These are phyloP conservation scores for Trifolium dubium DNA, from an alignment of 306 rosid genomes.

Conservation along the genomic window DNA sequence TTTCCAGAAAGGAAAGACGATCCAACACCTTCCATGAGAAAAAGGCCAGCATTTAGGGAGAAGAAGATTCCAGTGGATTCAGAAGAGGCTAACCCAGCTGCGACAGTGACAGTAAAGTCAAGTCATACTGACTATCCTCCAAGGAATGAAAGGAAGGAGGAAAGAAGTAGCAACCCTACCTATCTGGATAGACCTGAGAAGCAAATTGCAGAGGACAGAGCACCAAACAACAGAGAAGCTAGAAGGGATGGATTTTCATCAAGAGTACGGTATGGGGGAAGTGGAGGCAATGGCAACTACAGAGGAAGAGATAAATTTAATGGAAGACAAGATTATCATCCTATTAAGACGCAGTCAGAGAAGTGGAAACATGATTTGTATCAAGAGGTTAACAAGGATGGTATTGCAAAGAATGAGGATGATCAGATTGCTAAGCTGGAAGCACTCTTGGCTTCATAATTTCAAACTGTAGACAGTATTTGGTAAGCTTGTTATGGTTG, in stretches of 20 bases:
- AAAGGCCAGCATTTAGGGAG: conserved; percentile 89
- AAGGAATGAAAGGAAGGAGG: conserved; percentile 68
- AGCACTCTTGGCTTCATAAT: conserved; percentile 78
- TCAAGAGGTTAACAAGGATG: conserved; percentile 73
- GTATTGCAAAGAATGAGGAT: conserved; percentile 84
- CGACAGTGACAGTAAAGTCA: conserved; percentile 49
- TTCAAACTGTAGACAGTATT: conserved; percentile 30
- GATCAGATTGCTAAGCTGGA: conserved; percentile 94
- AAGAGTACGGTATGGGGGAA: conserved; percentile 63
- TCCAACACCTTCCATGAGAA: conserved; percentile 56
- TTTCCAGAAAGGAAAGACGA: conserved; percentile 61
- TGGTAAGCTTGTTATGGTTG: conserved; percentile 11
- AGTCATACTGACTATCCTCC: conserved; percentile 47
- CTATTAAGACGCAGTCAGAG: conserved; percentile 58
- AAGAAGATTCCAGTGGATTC: conserved; percentile 62
- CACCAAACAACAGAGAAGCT: conserved; percentile 51
- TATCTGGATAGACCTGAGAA: conserved; percentile 59
- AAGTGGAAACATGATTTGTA: conserved; percentile 94
- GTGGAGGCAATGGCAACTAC: conserved; percentile 51
- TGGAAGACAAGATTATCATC: conserved; percentile 58
- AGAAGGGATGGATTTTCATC: conserved; percentile 59
- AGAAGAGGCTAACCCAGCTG: conserved; percentile 52
- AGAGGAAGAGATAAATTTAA: conserved; percentile 66
- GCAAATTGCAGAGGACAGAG: conserved; percentile 53
- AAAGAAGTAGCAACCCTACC: conserved; percentile 57